Conservation (phyloP, 345 rosid genomes). For the Angophora floribunda region DNA sequence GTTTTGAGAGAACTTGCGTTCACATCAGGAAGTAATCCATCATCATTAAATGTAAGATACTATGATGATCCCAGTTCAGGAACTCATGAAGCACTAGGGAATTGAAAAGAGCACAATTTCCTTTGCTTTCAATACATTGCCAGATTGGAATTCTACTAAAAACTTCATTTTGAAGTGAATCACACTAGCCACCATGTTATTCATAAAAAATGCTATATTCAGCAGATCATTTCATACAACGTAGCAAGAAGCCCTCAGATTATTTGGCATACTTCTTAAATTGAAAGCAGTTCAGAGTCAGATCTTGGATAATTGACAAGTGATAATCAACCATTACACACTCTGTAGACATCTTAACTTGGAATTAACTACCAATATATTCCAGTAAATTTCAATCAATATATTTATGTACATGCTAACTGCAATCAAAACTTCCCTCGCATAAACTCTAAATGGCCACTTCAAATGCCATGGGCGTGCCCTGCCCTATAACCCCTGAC, state of each 20-base stretch:
- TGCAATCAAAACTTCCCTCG: neutral
- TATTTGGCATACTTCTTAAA: neutral
- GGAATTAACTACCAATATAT: neutral
- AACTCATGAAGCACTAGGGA: neutral
- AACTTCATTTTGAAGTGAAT: neutral
- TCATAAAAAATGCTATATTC: neutral
- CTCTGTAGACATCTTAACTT: neutral
- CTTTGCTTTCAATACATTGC: neutral
- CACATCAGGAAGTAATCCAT: neutral
- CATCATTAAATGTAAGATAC: neutral
- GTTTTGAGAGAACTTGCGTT: neutral
- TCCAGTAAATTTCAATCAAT: neutral
- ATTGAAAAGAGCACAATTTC: neutral
- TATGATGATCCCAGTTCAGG: neutral
- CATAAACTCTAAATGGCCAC: neutral
- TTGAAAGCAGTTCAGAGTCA: neutral
- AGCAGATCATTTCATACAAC: neutral
- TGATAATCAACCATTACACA: neutral
- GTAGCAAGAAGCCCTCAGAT: neutral
- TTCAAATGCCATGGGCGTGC: neutral
- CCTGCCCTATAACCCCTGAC: neutral
- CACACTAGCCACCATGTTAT: neutral
- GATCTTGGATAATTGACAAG: neutral
- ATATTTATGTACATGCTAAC: neutral
- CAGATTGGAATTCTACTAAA: neutral